A percentile compares a stretch with the other conserved stretches of the same genome.
These are phyloP conservation scores for Globisporangium lucens DNA, from an alignment of 352 stramenopile species.

Conservation along the genomic window DNA sequence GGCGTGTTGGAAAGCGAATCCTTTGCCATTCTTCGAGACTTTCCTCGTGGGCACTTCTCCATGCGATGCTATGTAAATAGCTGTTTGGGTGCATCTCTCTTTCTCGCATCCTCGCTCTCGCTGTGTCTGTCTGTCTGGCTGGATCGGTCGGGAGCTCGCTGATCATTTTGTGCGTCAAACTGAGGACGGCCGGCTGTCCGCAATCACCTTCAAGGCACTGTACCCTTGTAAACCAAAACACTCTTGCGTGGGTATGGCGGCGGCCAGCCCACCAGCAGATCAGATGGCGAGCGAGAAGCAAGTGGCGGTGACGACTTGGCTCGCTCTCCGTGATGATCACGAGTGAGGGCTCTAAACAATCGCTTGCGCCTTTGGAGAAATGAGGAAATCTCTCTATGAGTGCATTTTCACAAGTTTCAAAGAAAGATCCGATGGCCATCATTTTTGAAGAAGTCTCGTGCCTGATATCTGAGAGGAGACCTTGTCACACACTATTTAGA, in stretches of 20 bases:
- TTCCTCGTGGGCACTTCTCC: neutral
- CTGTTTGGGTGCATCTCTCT: neutral
- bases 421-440: neutral
- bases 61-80: neutral
- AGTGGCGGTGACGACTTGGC: neutral
- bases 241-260: neutral
- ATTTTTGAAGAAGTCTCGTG: too few species aligned
- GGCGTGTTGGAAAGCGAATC: neutral
- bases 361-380: neutral
- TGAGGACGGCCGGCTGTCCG: neutral
- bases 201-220: neutral
- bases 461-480: neutral
- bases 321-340: neutral
- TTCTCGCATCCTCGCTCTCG: too few species aligned
- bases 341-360: neutral
- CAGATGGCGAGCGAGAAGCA: neutral
- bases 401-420: neutral
- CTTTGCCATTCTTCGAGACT: neutral
- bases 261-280: neutral
- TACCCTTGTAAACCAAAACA: neutral
- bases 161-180: neutral
- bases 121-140: too few species aligned
- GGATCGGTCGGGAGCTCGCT: neutral
- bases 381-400: neutral
- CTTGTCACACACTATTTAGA: neutral